phyloP scores from a whole-genome alignment of 2,329 filamentous ascomycete species.

The Beauveria varroae region DNA sequence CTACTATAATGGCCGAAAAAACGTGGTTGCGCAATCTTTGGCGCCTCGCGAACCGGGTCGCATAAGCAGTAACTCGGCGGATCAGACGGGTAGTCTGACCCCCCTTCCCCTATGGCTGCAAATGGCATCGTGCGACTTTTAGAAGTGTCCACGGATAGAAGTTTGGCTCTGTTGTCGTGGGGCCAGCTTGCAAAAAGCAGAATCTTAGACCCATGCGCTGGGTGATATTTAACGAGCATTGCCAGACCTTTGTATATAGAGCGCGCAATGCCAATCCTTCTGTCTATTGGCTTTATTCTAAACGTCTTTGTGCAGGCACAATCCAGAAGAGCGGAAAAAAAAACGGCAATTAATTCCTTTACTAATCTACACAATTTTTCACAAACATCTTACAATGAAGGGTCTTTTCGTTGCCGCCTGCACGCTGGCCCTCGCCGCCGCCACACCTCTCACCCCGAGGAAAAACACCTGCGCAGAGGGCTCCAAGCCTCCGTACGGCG shows the following conservation, averaged over 20 bases:
- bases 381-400: not conserved
- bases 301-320: no score
- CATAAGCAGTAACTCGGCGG: conserved; percentile 2
- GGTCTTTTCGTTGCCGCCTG: not conserved
- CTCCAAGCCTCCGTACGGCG: conserved; percentile 1
- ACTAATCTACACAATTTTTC: not conserved
- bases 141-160: not conserved
- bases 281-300: no score
- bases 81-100: conserved; percentile 1
- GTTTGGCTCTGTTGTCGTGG: not conserved
- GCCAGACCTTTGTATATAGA: not conserved
- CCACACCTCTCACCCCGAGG: not conserved
- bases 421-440: not conserved
- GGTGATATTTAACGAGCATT: conserved; percentile 5
- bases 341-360: no score
- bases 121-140: not conserved
- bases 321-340: no score
- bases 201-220: not conserved
- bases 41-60: not conserved
- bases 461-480: conserved; percentile 1
- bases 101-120: not conserved
- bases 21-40: not conserved
- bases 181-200: not conserved
- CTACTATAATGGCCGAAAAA: not conserved
- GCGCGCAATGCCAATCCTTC: not conserved